Evolutionary conservation across 768 basidiomycete species (phyloP), one percentile per base, ranked within the genome.

Genomic region (Thelephora ganbajun): DNA sequence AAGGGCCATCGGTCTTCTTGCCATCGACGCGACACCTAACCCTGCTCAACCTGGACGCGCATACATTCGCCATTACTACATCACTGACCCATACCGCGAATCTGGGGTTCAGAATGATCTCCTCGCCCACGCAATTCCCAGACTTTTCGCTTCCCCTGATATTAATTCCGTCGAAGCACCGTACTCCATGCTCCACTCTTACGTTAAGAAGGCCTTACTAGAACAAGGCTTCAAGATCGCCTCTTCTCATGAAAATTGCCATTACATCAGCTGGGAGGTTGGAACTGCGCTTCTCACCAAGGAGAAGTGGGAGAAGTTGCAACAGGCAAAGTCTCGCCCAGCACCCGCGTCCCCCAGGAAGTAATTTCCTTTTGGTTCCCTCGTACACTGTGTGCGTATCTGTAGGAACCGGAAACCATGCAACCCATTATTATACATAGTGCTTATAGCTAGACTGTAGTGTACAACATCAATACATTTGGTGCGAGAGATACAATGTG

Each of bases 11-110:
- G 86, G 86, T 0, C 64, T 85, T 49, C 69, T 86, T 51, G 83
- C 80, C 11, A 49, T 87, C 23, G 86, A 87, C 58, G 80, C 83
- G 0, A 74, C 73, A 20, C 48, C 49, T n/a, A 39, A 60, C 16
- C 42, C 48, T 20, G 13, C 51, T 13, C 19, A 36, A 6, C 26
- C 42, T 3, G 50, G 55, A 13, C 56, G 59, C n/a, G 86, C 79
- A 11, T 63, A 69, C 14, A 77, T 89, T 54, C 79, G 83, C 26
- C 86, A 89, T 59, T 80, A 87, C 61, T 80, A 75, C 54, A 73
- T 83, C 20, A 80, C 84, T 35, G 79, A 80, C 53, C 66, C 64
- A 13, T 88, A 76, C 55, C 74, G 82, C 44, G 53, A 54, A 6
- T 63, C 73, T 19, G 67, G 67, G 11, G 67, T 83, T 37, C 82